Conservation (phyloP, 306 rosid genomes). For the Carpinus viminea region DNA sequence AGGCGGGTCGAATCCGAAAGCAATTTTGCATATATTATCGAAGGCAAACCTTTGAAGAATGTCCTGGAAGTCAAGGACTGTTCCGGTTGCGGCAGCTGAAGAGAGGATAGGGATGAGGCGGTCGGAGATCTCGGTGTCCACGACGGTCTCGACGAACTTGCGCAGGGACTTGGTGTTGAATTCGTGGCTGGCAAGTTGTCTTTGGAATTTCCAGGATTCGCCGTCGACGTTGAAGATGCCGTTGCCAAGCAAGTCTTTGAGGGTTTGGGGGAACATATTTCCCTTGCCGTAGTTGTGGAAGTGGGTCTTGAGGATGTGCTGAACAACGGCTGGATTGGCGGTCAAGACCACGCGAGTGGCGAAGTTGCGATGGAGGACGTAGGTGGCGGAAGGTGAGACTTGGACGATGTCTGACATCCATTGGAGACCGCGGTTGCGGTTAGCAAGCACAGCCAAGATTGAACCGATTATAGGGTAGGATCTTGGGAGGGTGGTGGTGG, state of each 20-base stretch:
- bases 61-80: constrained; percentile 51
- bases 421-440: constrained; percentile 42
- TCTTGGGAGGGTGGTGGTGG: constrained; percentile 39
- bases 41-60: constrained; percentile 71
- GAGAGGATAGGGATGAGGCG: constrained; percentile 58
- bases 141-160: constrained; percentile 60
- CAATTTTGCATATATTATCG: constrained; percentile 65
- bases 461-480: constrained; percentile 64
- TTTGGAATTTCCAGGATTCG: constrained; percentile 56
- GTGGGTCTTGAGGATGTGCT: constrained; percentile 63
- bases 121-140: constrained; percentile 50
- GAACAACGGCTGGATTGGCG: constrained; percentile 62
- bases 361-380: constrained; percentile 43
- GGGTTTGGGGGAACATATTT: neutral
- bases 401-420: constrained; percentile 64
- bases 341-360: constrained; percentile 48
- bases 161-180: constrained; percentile 54
- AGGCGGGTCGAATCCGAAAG: too few species aligned
- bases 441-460: constrained; percentile 30
- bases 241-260: constrained; percentile 59
- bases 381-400: constrained; percentile 52
- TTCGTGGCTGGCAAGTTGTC: constrained; percentile 60
- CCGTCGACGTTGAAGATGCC: constrained; percentile 68
- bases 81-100: neutral
- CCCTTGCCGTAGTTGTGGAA: constrained; percentile 63